These are phyloP conservation scores for Cryptosporidium canis DNA, from an alignment of 169 alveolate genomes.

Conservation along the genomic window DNA sequence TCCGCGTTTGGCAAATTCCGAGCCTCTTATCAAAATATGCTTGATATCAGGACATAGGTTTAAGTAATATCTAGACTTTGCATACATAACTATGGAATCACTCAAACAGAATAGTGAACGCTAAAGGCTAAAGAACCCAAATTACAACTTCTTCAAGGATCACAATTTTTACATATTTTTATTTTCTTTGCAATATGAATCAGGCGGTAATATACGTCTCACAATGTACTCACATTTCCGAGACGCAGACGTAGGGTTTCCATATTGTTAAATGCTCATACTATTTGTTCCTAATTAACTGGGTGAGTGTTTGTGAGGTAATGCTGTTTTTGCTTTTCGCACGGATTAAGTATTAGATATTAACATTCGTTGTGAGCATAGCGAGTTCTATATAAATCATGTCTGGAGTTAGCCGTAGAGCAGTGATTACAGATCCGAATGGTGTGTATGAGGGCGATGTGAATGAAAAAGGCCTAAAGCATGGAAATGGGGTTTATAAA, in stretches of 20 bases:
- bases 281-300: neutral
- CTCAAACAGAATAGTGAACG: no score
- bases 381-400: conserved; percentile 33
- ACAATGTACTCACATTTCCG: conserved; percentile 23
- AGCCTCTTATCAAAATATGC: no score
- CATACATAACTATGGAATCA: no score
- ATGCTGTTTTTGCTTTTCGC: conserved; percentile 49
- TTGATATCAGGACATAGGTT: no score
- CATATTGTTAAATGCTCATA: conserved; percentile 29
- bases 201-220: conserved; percentile 70
- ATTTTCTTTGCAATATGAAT: no score
- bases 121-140: no score
- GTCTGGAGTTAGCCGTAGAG: conserved; percentile 74
- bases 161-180: no score
- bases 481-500: conserved; percentile 75
- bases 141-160: no score
- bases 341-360: conserved; percentile 2
- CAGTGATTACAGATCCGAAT: conserved; percentile 70
- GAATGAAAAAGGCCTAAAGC: conserved; percentile 70
- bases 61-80: no score
- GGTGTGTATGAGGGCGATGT: conserved; percentile 73
- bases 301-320: conserved; percentile 61
- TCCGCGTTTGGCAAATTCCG: no score
- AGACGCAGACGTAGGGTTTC: conserved; percentile 64
- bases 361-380: conserved; percentile 52